Conservation (phyloP, 768 basidiomycete species). For the Holtermannia corniformis region DNA sequence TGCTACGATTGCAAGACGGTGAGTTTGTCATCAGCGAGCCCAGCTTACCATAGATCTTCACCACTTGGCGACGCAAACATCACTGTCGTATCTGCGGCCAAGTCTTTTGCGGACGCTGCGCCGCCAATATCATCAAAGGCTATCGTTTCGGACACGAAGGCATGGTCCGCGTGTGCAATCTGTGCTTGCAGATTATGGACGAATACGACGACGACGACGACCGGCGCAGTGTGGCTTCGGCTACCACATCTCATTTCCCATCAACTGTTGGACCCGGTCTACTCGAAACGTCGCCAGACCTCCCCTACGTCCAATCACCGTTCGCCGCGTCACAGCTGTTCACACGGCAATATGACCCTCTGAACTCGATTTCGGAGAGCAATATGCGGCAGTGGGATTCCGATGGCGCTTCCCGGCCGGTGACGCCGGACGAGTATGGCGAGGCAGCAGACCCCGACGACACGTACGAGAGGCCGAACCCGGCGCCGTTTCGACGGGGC, state of each 20-base stretch:
- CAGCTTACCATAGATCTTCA: slow-evolving; percentile 48
- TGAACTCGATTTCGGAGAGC: slow-evolving; percentile 25
- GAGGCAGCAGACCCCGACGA: slow-evolving; percentile 24
- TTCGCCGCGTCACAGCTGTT: slow-evolving; percentile 81
- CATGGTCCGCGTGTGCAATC: slow-evolving; percentile 90
- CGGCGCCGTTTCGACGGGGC: slow-evolving; percentile 42
- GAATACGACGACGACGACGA: slow-evolving; percentile 87
- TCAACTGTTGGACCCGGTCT: slow-evolving; percentile 25
- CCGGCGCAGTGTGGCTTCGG: slow-evolving; percentile 66
- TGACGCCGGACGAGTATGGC: slow-evolving; percentile 10
- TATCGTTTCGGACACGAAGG: slow-evolving; percentile 86
- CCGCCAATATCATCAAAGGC: slow-evolving; percentile 92
- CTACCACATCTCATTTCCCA: slow-evolving; percentile 55
- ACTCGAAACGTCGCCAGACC: slow-evolving; percentile 49
- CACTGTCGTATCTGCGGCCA: slow-evolving; percentile 99
- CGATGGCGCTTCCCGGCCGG: slow-evolving; percentile 10
- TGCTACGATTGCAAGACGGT: slow-evolving; percentile 92
- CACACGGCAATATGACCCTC: slow-evolving; percentile 42
- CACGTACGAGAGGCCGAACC: slow-evolving; percentile 19
- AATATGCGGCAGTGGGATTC: slow-evolving; percentile 9
- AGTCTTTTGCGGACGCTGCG: slow-evolving; percentile 95
- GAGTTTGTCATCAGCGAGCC: slow-evolving; percentile 3
- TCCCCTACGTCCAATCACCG: slow-evolving; percentile 63
- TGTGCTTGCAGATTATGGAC: slow-evolving; percentile 85
- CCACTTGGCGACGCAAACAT: slow-evolving; percentile 88